A percentile compares a stretch with the other conserved stretches of the same genome.
These are phyloP conservation scores for Xylaria sp. DNA, from an alignment of 2,329 filamentous ascomycete genomes.

Conservation along the genomic window DNA sequence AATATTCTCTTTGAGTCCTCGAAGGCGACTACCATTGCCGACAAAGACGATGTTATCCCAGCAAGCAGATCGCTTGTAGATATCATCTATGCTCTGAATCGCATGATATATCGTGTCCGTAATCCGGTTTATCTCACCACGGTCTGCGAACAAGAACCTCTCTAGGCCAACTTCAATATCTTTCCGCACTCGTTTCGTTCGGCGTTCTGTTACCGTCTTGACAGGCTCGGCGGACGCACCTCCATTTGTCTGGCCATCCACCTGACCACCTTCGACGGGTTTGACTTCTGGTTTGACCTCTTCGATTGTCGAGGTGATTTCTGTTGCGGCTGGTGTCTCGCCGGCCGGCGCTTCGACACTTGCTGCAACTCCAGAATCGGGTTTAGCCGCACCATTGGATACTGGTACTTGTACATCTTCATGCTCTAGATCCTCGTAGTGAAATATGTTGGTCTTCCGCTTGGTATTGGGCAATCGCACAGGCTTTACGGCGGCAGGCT, in stretches of 20 bases:
- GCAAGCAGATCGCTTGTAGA: conserved; percentile 83
- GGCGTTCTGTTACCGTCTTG: conserved; percentile 52
- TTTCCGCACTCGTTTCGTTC: conserved; percentile 68
- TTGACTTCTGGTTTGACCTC: conserved; percentile 40
- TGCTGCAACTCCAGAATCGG: conserved; percentile 22
- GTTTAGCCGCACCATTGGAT: conserved; percentile 42
- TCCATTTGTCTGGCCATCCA: conserved; percentile 37
- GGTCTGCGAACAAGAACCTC: conserved; percentile 75
- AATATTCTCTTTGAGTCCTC: conserved; percentile 90
- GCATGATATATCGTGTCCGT: conserved; percentile 85
- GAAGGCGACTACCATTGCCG: conserved; percentile 80
- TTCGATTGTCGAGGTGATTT: conserved; percentile 37
- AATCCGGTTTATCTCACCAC: conserved; percentile 82
- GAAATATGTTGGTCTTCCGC: conserved; percentile 74
- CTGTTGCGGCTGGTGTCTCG: conserved; percentile 38
- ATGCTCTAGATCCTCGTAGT: conserved; percentile 75
- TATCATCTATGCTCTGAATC: conserved; percentile 83
- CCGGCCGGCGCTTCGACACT: conserved; percentile 31
- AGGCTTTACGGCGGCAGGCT: conserved; percentile 64
- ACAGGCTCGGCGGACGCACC: conserved; percentile 48
- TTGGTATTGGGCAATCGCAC: conserved; percentile 77
- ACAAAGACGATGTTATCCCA: conserved; percentile 95
- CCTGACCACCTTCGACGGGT: conserved; percentile 32
- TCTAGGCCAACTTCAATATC: conserved; percentile 83
- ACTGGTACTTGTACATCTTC: conserved; percentile 61